Evolutionary conservation across 1,284 basidiomycete species (phyloP), one percentile per base, ranked within the genome.

Genomic region (Malassezia arunalokei): DNA sequence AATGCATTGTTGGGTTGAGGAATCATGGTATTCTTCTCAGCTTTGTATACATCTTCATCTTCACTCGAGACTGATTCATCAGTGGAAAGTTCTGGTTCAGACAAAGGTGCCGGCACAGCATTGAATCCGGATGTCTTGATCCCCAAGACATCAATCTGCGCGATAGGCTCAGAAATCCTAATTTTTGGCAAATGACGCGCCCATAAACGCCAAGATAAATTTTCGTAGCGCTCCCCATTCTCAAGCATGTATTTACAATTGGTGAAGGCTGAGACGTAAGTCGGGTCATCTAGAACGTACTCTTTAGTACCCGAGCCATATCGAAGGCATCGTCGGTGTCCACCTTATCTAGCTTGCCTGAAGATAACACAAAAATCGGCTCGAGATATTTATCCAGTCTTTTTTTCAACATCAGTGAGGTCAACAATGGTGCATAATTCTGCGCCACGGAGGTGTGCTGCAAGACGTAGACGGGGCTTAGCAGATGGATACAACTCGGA

Each of bases 161-260:
- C 4, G 20, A 24, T 24, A 24, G 20, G 20, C 20, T 24, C 20
- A 24, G 42, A 8, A 3, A 24, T 11, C 20, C 11, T 24, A 2
- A 9, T 27, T 28, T 24, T n/a, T 3, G 3, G 39, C 11, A 24
- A 5, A 11, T 85, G 81, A 57, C 82, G 80, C 68, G 84, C 80
- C 86, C 85, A 87, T 11, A 89, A 75, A 46, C 86, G 77, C 87
- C 86, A 89, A 6, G 83, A 83, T 51, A 88, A 82, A 68, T 89
- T 88, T 75, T 89, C 86, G 28, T 87, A 78, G 30, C 87, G 77
- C 24, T 77, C 78, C 11, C 87, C 87, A 59, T 87, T 82, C 65
- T 83, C 79, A 8, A 89, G 75, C 4, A 81, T 82, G 60, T 81
- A 79, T 71, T 85, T 86, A 76, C 84, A 87, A 69, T 86, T 85